Conservation (phyloP, 345 rosid genomes). For the Salix arbutifolia region DNA sequence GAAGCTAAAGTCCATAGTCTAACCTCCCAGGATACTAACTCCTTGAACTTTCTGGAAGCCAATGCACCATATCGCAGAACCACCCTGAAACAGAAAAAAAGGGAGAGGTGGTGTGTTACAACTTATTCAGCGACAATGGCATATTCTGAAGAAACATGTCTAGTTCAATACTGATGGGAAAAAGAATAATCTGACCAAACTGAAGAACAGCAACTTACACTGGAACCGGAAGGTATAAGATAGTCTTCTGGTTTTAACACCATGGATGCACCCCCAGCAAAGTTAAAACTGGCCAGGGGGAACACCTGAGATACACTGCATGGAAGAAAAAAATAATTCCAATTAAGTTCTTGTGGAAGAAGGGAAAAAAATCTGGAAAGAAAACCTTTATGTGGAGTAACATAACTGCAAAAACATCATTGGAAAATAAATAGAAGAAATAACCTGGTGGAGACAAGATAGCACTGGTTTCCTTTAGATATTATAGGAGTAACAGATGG, state of each 20-base stretch:
- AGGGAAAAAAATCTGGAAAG: background rate
- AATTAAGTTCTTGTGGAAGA: background rate
- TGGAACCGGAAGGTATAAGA: conserved; percentile 28
- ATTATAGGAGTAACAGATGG: conserved; percentile 48
- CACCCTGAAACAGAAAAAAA: conserved; percentile 41
- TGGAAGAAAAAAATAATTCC: background rate
- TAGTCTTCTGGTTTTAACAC: conserved; percentile 67
- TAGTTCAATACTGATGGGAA: conserved; percentile 8
- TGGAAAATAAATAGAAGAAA: conserved; percentile 11
- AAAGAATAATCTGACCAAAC: conserved; percentile 1
- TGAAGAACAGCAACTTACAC: conserved; percentile 41
- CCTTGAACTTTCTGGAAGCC: conserved; percentile 67
- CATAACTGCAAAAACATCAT: background rate
- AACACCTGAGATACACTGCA: conserved; percentile 47
- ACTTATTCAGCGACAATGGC: background rate
- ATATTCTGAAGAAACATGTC: background rate
- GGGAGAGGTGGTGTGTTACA: background rate
- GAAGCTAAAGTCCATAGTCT: conserved; percentile 13
- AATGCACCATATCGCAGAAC: conserved; percentile 76
- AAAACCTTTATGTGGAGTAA: background rate
- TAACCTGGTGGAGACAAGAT: conserved; percentile 66
- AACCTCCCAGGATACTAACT: conserved; percentile 91
- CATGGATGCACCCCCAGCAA: conserved; percentile 85
- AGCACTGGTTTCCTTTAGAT: conserved; percentile 61
- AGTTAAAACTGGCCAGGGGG: conserved; percentile 83